Evolutionary conservation across 139 green algal species (phyloP).

Genomic region (Coelastrella sp.): DNA sequence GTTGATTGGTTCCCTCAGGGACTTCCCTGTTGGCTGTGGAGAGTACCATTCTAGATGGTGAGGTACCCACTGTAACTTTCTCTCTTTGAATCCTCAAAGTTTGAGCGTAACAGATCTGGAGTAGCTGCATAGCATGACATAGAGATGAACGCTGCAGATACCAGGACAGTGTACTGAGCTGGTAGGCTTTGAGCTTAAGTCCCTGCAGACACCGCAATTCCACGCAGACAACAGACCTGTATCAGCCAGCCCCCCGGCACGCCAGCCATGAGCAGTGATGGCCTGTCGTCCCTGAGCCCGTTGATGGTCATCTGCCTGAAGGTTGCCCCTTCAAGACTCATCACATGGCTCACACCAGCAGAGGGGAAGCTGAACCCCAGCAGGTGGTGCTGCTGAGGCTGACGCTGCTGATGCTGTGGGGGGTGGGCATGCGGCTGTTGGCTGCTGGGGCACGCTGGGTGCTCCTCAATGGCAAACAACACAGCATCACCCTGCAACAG

Average conservation of each 20-base stretch:
- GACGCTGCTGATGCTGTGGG: neutral
- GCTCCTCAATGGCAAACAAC: slow-evolving; percentile 25
- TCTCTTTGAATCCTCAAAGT: too few species aligned
- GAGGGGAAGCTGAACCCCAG: slow-evolving; percentile 39
- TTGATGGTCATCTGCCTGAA: slow-evolving; percentile 47
- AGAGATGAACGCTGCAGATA: too few species aligned
- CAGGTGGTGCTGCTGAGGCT: neutral
- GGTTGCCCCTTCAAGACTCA: slow-evolving; percentile 11
- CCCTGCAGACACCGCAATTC: too few species aligned
- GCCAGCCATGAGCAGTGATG: slow-evolving; percentile 56
- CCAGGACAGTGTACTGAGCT: too few species aligned
- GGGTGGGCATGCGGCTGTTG: neutral
- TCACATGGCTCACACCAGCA: slow-evolving; percentile 19
- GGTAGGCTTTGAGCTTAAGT: too few species aligned
- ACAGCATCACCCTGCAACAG: slow-evolving; percentile 37
- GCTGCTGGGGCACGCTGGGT: neutral
- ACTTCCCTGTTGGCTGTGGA: too few species aligned
- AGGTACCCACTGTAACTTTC: too few species aligned
- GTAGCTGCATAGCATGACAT: too few species aligned
- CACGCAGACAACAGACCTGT: slow-evolving; percentile 33
- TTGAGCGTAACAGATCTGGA: too few species aligned
- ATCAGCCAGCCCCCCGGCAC: slow-evolving; percentile 40
- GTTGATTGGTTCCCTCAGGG: too few species aligned
- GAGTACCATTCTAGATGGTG: too few species aligned
- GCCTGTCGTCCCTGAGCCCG: slow-evolving; percentile 29